Percentiles rank a stretch among this genome's conserved stretches.
These are phyloP conservation scores for Parmelia sp. DNA, from an alignment of 495 filamentous ascomycete species.

Conservation along the genomic window DNA sequence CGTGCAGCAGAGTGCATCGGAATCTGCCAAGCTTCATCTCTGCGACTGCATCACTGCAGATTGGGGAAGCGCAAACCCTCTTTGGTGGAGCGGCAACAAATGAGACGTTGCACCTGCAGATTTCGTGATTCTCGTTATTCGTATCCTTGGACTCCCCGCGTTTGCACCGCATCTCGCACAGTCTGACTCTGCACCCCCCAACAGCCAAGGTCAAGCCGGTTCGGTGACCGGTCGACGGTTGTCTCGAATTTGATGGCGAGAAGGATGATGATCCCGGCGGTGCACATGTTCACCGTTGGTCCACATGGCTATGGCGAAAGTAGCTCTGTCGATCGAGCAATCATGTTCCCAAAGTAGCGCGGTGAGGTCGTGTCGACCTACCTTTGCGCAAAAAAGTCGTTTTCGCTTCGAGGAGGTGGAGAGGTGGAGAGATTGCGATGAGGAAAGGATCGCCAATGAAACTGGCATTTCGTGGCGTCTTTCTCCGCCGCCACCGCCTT, in stretches of 20 bases:
- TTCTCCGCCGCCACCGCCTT: slow-evolving; percentile 1
- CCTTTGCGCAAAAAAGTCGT: not conserved
- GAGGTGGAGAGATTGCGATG: not conserved
- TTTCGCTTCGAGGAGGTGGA: not conserved
- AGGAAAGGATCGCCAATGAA: not conserved
- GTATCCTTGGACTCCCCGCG: not conserved
- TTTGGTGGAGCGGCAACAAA: slow-evolving; percentile 1
- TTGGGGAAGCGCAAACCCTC: not conserved
- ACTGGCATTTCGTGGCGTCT: not conserved
- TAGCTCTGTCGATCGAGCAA: slow-evolving; percentile 5
- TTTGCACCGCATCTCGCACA: too few relatives aligned
- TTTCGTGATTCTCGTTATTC: not conserved
- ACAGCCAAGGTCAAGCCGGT: not conserved
- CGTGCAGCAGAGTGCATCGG: not conserved
- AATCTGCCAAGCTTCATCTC: not conserved
- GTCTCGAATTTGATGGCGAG: not conserved
- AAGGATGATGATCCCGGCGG: not conserved
- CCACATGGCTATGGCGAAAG: not conserved
- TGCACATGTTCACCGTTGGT: not conserved
- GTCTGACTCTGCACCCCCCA: not conserved
- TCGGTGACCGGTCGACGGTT: not conserved
- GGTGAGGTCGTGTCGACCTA: not conserved
- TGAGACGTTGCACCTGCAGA: not conserved
- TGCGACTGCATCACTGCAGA: not conserved
- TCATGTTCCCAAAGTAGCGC: not conserved